phyloP scores from a whole-genome alignment of 1,139 yeast genomes.

The Pneumocystis carinii region DNA sequence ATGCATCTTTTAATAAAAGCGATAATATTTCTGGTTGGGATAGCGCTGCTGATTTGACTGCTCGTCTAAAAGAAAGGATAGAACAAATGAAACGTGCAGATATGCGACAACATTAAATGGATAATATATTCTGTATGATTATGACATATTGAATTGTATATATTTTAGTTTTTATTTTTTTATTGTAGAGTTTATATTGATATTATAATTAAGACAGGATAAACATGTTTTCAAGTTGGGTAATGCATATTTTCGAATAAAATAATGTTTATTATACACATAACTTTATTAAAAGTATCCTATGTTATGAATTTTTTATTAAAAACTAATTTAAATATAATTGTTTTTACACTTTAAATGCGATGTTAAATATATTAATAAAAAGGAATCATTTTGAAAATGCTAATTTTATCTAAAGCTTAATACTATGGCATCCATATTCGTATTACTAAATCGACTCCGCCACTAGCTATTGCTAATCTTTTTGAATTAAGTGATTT shows the following conservation, averaged over 20 bases:
- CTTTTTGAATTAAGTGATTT: slow-evolving; percentile 15
- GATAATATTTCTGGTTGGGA: slow-evolving; percentile 37
- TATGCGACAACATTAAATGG: background rate
- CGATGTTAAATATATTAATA: background rate
- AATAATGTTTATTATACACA: background rate
- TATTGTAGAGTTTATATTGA: background rate
- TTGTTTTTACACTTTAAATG: background rate
- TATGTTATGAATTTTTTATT: background rate
- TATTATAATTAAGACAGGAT: background rate
- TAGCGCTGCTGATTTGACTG: slow-evolving; percentile 79
- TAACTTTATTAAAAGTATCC: background rate
- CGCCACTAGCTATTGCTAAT: slow-evolving; percentile 56
- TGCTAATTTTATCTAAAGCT: background rate
- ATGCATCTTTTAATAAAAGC: background rate
- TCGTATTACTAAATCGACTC: slow-evolving; percentile 68
- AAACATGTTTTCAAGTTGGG: background rate
- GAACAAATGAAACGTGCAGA: slow-evolving; percentile 56
- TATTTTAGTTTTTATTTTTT: background rate
- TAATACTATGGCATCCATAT: slow-evolving; percentile 38
- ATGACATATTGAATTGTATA: background rate
- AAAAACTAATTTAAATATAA: background rate
- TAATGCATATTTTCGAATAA: background rate
- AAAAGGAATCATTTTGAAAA: background rate
- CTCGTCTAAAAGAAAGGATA: slow-evolving; percentile 68
- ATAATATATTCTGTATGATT: background rate